Conservation (phyloP, 2,329 filamentous ascomycete species). For the Claviceps lovelessii region DNA sequence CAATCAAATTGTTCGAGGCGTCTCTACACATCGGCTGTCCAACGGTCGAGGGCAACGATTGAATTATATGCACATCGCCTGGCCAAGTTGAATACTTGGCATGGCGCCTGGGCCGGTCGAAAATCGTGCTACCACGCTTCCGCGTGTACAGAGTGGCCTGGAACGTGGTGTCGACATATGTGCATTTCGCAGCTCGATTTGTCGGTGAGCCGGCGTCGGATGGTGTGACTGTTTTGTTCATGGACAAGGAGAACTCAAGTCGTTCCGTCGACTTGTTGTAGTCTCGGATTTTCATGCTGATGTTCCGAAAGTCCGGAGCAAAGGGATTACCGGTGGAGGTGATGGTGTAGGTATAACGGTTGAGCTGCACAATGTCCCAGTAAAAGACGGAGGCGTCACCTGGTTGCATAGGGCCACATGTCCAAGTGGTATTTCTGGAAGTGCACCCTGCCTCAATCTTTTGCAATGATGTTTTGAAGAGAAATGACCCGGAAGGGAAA, state of each 20-base stretch:
- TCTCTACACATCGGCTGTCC: conserved; percentile 41
- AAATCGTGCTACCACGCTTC: conserved; percentile 12
- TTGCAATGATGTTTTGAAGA: conserved; percentile 43
- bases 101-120: conserved; percentile 6
- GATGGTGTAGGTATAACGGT: conserved; percentile 31
- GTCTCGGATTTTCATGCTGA: conserved; percentile 34
- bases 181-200: conserved; percentile 38
- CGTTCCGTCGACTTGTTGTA: conserved; percentile 34
- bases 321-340: conserved; percentile 41
- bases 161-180: conserved; percentile 41
- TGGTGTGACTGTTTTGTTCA: conserved; percentile 39
- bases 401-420: conserved; percentile 41
- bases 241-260: conserved; percentile 40
- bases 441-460: conserved; percentile 42
- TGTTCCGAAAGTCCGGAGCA: conserved; percentile 39
- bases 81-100: conserved; percentile 31
- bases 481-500: conserved; percentile 51
- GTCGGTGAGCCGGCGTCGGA: conserved; percentile 25
- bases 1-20: conserved; percentile 20
- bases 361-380: conserved; percentile 41
- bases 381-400: conserved; percentile 38
- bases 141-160: conserved; percentile 46
- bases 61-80: conserved; percentile 40
- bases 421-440: conserved; percentile 42
- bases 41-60: conserved; percentile 26